Base-by-base conservation (phyloP, 1,284 basidiomycete species). In the Cryptococcus neoformans region DNA sequence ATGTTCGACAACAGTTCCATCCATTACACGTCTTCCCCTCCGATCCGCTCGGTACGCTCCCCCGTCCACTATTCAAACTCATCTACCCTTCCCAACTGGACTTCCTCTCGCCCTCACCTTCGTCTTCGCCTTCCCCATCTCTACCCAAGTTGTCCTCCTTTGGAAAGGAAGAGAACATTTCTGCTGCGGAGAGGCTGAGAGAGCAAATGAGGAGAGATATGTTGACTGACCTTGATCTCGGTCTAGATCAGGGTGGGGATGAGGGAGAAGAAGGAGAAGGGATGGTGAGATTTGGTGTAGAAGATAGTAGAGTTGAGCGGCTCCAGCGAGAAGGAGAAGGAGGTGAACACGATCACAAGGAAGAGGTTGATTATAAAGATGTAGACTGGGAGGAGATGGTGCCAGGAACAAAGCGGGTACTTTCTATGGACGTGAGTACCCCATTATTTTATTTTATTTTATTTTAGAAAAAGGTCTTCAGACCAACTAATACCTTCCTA, bases 121-220 rank as follows among this genome's bases (percentile, higher is more conserved):
- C 49, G 5, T 53, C 46, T 2, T 52, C 55, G 4, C 41, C 54
- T 17, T 55, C 55, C 2, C 58, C 56, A 12, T 54, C 59, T 16
- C 17, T 21, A 28, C 45, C 45, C 16, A 7, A 47, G 7, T 54
- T 59, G 14, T 9, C 47, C 21, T 39, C 53, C 6, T 50, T 57
- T n/a, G 57, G 59, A 10, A 53, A 56, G 37, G 57, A 58, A 11
- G 57, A 58, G 35, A 68, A 71, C 51, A 42, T 73, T 11, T 64
- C 65, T 8, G 67, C 65, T 16, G 74, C 76, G 2, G 72, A 72
- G 50, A 64, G 56, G 53, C 51, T 77, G 52, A 60, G 75, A 41
- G 73, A 68, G 41, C 67, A 72, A 54, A 76, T 78, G 68, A 59
- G 73, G 16, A 49, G 68, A 34, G 76, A 78, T 46, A 76, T 76